Evolutionary conservation across 2,329 filamentous ascomycete genomes (phyloP).

Genomic region (Sarocladium brachiariae): DNA sequence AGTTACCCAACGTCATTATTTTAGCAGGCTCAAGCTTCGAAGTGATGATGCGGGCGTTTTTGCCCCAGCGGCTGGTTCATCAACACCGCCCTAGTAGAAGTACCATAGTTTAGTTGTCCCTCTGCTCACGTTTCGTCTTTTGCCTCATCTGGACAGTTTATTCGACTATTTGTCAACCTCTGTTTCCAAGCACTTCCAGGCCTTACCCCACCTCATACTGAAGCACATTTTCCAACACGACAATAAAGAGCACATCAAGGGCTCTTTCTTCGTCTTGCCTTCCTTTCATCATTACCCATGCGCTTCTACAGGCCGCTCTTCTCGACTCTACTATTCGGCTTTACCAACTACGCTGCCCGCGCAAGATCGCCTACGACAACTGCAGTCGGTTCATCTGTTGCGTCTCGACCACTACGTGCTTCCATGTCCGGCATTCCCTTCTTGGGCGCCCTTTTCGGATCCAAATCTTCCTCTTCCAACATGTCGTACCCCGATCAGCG

Average conservation of each 20-base stretch:
- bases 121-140: conserved; percentile 2
- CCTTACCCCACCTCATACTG: no score
- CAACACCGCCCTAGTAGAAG: no score
- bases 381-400: conserved; percentile 17
- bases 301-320: conserved; percentile 7
- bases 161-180: conserved; percentile 1
- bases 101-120: background rate
- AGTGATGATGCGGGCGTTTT: conserved; percentile 4
- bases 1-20: background rate
- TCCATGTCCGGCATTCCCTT: conserved; percentile 78
- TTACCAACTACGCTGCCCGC: conserved; percentile 4
- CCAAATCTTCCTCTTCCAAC: conserved; percentile 45
- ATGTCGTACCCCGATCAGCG: conserved; percentile 79
- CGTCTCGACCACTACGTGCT: conserved; percentile 18
- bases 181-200: no score
- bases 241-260: no score
- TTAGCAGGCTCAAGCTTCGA: background rate
- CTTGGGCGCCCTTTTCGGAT: conserved; percentile 66
- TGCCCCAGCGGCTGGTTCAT: background rate
- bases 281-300: conserved; percentile 1
- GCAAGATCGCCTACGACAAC: conserved; percentile 16
- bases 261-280: background rate
- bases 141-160: conserved; percentile 2
- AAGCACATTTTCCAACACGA: no score
- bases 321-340: conserved; percentile 5